Conservation (phyloP, 495 filamentous ascomycete species). For the Penicillium lagena region DNA sequence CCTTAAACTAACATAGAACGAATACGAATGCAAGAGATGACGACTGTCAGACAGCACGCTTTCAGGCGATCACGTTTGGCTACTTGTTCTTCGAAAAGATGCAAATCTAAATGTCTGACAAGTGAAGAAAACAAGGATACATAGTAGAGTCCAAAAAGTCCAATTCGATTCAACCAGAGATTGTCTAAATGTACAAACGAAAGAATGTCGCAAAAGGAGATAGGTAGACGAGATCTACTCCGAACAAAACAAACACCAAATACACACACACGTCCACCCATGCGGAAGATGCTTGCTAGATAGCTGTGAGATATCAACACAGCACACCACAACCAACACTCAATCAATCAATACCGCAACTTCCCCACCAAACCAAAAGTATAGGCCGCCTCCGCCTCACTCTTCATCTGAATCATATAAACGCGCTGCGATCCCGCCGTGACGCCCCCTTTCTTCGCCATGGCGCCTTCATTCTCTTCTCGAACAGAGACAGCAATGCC, state of each 20-base stretch:
- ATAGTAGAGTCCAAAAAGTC: not conserved
- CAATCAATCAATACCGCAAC: conserved; percentile 40
- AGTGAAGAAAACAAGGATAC: no score
- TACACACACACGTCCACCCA: conserved; percentile 4
- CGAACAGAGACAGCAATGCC: conserved; percentile 86
- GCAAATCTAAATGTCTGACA: no score
- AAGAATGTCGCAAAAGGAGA: not conserved
- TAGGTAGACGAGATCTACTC: conserved; percentile 1
- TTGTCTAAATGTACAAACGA: conserved; percentile 11
- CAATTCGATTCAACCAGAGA: not conserved
- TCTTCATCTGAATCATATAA: conserved; percentile 79
- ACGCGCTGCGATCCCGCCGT: conserved; percentile 60
- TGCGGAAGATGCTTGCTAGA: not conserved
- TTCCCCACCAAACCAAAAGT: conserved; percentile 58
- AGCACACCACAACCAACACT: not conserved
- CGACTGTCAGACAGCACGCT: no score
- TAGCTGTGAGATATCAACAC: not conserved
- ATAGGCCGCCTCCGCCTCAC: conserved; percentile 54
- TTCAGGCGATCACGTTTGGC: no score
- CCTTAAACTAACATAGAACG: no score
- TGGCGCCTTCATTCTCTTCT: conserved; percentile 67
- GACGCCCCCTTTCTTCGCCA: conserved; percentile 65
- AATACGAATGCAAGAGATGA: no score
- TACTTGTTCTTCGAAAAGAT: no score
- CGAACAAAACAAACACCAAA: conserved; percentile 1